phyloP scores from a whole-genome alignment of 441 rosid genomes.

The Breynia disticha region DNA sequence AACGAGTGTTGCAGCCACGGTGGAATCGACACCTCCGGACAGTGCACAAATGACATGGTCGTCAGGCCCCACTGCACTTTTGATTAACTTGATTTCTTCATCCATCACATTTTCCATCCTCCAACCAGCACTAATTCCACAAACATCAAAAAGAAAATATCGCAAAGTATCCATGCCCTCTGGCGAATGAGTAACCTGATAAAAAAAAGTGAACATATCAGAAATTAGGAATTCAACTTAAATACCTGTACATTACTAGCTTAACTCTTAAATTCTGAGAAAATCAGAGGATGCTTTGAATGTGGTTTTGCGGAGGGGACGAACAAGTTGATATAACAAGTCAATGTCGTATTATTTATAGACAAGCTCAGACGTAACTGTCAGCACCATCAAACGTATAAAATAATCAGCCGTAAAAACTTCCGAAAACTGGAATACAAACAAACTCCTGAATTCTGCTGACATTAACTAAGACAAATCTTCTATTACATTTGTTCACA shows the following conservation, averaged over 20 bases:
- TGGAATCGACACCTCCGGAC: conserved; percentile 89
- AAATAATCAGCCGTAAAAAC: no score
- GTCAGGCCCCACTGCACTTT: conserved; percentile 46
- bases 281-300: no score
- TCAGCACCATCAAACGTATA: no score
- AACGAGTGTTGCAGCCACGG: conserved; percentile 93
- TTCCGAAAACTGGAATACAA: no score
- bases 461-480: no score
- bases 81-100: conserved; percentile 71
- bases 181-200: conserved; percentile 86
- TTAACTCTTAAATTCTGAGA: not conserved
- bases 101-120: conserved; percentile 81
- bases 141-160: conserved; percentile 61
- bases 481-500: no score
- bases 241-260: not conserved
- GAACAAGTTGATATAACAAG: no score
- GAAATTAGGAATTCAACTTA: not conserved
- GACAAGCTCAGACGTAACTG: no score
- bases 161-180: conserved; percentile 80
- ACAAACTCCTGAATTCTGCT: no score
- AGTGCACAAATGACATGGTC: conserved; percentile 88
- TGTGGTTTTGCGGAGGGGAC: no score
- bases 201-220: conserved; percentile 7
- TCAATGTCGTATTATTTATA: no score
- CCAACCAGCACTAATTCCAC: conserved; percentile 73